These are phyloP conservation scores for Fagopyrum esculentum DNA, from an alignment of 148 eudicot species.

Conservation along the genomic window DNA sequence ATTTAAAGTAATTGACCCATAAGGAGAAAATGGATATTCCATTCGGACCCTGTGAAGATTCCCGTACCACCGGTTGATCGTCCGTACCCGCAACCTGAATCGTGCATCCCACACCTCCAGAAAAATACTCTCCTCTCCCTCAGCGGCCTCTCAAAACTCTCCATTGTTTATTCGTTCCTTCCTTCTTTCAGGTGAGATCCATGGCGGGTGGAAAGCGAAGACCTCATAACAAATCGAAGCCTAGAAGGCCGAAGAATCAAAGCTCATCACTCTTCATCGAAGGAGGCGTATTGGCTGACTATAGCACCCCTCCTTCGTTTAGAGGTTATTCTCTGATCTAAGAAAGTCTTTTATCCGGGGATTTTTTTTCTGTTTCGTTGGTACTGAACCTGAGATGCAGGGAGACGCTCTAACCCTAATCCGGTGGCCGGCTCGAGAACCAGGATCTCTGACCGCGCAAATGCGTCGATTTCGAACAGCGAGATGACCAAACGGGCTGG, in stretches of 20 bases:
- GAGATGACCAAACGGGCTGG: conserved; percentile 22
- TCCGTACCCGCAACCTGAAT: background rate
- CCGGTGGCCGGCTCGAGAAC: conserved; percentile 30
- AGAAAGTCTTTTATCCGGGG: background rate
- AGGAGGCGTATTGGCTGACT: conserved; percentile 57
- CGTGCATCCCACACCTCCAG: background rate
- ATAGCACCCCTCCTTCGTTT: conserved; percentile 23
- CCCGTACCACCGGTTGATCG: background rate
- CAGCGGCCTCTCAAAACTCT: background rate
- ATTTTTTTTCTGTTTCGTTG: background rate
- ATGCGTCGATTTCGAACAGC: conserved; percentile 23
- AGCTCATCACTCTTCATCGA: conserved; percentile 40
- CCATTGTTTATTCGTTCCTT: background rate
- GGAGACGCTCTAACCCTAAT: conserved; percentile 20
- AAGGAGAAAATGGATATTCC: too few species aligned
- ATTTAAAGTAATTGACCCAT: too few species aligned
- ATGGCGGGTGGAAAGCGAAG: conserved; percentile 40
- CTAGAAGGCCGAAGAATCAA: conserved; percentile 20
- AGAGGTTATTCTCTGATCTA: background rate
- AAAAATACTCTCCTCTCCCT: background rate
- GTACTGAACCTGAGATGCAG: conserved; percentile 29
- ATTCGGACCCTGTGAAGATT: too few species aligned
- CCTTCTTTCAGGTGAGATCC: conserved; percentile 2
- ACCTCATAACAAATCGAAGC: conserved; percentile 29
- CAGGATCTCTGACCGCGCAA: conserved; percentile 28